Evolutionary conservation across 805 yeast species (phyloP).

Genomic region (Naumovozyma baii): DNA sequence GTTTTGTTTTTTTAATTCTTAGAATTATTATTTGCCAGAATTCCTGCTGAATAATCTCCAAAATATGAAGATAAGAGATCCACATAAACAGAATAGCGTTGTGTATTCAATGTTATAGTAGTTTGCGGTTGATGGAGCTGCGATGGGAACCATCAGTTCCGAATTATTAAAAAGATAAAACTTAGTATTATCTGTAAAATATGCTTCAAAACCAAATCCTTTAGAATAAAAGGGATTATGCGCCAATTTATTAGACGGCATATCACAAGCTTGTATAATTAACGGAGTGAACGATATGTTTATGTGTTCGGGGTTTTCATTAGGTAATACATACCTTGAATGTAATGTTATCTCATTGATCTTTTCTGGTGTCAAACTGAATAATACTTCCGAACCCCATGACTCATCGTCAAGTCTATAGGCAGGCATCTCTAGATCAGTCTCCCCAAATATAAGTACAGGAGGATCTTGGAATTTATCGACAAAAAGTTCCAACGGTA

Average conservation of each 20-base stretch:
- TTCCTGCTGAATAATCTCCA: conserved; percentile 11
- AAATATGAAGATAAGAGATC: conserved; percentile 30
- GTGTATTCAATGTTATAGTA: conserved; percentile 27
- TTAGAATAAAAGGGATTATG: conserved; percentile 34
- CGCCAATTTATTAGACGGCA: conserved; percentile 16
- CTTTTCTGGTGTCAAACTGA: conserved; percentile 25
- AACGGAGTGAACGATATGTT: conserved; percentile 31
- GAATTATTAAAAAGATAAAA: conserved; percentile 31
- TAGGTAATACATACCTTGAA: conserved; percentile 42
- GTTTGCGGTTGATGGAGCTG: conserved; percentile 32
- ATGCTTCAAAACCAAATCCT: conserved; percentile 36
- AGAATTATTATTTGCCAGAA: neutral
- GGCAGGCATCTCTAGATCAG: conserved; percentile 49
- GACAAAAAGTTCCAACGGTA: conserved; percentile 41
- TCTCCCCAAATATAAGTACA: conserved; percentile 41
- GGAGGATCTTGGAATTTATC: conserved; percentile 46
- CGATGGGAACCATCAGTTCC: conserved; percentile 30
- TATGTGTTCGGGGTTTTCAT: conserved; percentile 10
- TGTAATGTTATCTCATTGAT: conserved; percentile 37
- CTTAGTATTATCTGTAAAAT: conserved; percentile 38
- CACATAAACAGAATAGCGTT: conserved; percentile 30
- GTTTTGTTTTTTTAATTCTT: too few relatives aligned
- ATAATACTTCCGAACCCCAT: conserved; percentile 41
- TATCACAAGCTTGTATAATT: conserved; percentile 44
- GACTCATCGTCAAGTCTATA: conserved; percentile 29